phyloP scores from a whole-genome alignment of 2,329 filamentous ascomycete genomes.

The Diaporthe ampelina region DNA sequence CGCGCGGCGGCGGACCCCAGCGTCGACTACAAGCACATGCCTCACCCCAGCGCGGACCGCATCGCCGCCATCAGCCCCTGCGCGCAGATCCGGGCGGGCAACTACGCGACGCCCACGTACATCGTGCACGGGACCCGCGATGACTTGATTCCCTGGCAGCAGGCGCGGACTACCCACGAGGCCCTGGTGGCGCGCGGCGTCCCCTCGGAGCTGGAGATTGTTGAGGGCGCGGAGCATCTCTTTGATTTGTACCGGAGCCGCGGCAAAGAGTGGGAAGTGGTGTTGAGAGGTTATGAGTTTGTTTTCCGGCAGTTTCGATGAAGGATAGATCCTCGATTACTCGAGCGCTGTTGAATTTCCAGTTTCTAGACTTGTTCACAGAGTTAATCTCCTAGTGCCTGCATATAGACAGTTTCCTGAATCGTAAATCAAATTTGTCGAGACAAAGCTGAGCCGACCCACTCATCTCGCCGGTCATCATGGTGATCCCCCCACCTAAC shows the following conservation, averaged over 20 bases:
- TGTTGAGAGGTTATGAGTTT: neutral
- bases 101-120: slow-evolving; percentile 49
- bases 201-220: slow-evolving; percentile 33
- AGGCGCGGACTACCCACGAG: slow-evolving; percentile 44
- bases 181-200: slow-evolving; percentile 41
- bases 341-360: neutral
- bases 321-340: neutral
- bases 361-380: neutral
- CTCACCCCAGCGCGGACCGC: slow-evolving; percentile 38
- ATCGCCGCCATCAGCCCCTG: slow-evolving; percentile 45
- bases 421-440: neutral
- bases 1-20: slow-evolving; percentile 18
- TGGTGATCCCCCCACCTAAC: no score
- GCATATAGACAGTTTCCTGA: neutral
- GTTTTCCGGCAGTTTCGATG: neutral
- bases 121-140: slow-evolving; percentile 49
- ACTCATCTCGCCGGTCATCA: no score
- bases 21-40: slow-evolving; percentile 40
- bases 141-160: slow-evolving; percentile 48
- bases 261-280: neutral
- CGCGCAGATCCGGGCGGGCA: slow-evolving; percentile 46
- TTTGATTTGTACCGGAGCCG: slow-evolving; percentile 2
- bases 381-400: neutral
- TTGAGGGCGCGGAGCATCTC: slow-evolving; percentile 39
- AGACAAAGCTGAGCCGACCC: neutral